A percentile compares a stretch with the other conserved stretches of the same genome.
Evolutionary conservation across 352 stramenopile genomes (phyloP).

Genomic region (Plasmopara muralis): DNA sequence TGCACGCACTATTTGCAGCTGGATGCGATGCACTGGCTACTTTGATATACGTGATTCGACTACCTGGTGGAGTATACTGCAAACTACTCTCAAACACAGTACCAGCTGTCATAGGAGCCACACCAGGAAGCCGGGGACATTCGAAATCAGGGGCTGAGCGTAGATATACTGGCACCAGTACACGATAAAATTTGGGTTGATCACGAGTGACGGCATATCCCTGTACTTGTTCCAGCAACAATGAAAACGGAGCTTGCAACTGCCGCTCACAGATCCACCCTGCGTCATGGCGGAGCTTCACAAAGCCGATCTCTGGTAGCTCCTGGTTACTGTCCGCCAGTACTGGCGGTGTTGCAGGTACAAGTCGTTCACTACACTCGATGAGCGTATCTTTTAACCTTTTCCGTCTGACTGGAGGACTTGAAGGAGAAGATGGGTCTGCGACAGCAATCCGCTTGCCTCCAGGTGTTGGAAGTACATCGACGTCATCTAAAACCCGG

Average conservation of each 20-base stretch:
- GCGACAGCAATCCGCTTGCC: slow-evolving; percentile 6
- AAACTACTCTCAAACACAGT: slow-evolving; percentile 76
- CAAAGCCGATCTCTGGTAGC: slow-evolving; percentile 47
- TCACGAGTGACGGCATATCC: slow-evolving; percentile 62
- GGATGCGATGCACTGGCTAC: slow-evolving; percentile 45
- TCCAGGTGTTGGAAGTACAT: slow-evolving; percentile 54
- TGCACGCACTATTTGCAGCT: slow-evolving; percentile 28
- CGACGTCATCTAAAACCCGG: slow-evolving; percentile 57
- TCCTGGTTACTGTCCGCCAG: slow-evolving; percentile 10
- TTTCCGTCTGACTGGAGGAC: slow-evolving; percentile 40
- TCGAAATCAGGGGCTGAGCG: slow-evolving; percentile 73
- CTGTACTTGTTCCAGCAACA: slow-evolving; percentile 64
- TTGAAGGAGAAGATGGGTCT: slow-evolving; percentile 11
- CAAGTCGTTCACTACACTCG: slow-evolving; percentile 74
- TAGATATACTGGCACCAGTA: slow-evolving; percentile 57
- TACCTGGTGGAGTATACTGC: slow-evolving; percentile 71
- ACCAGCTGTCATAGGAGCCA: slow-evolving; percentile 49
- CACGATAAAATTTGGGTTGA: slow-evolving; percentile 69
- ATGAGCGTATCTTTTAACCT: slow-evolving; percentile 62
- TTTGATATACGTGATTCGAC: slow-evolving; percentile 77
- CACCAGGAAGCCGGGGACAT: slow-evolving; percentile 59
- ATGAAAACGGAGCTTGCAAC: slow-evolving; percentile 34
- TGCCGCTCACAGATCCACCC: slow-evolving; percentile 75
- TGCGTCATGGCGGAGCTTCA: slow-evolving; percentile 76
- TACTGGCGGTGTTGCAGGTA: slow-evolving; percentile 25